Evolutionary conservation across 2,329 filamentous ascomycete species (phyloP).

Genomic region (Zymoseptoria passerinii): DNA sequence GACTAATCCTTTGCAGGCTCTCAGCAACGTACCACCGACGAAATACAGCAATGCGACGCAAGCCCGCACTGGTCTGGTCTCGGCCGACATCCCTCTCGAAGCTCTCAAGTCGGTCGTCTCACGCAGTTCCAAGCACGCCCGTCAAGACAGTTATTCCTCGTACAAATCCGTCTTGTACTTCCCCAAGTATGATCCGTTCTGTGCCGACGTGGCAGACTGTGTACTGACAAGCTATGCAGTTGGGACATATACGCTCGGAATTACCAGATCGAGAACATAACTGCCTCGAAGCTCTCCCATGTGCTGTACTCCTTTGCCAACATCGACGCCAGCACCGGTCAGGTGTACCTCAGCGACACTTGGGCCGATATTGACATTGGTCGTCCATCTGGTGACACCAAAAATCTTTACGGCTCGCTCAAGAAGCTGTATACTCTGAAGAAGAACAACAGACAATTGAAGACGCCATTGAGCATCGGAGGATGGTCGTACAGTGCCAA

Average conservation of each 20-base stretch:
- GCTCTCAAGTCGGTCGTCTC: neutral
- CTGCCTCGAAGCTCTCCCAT: conserved; percentile 72
- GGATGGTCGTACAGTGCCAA: conserved; percentile 75
- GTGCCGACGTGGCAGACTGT: too few species aligned
- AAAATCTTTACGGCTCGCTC: conserved; percentile 65
- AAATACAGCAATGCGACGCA: neutral
- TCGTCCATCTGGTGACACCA: conserved; percentile 54
- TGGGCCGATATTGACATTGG: conserved; percentile 61
- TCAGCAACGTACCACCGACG: neutral
- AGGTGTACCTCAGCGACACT: conserved; percentile 62
- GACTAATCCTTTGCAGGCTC: neutral
- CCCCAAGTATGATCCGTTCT: neutral
- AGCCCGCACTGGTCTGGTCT: neutral
- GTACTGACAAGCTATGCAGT: neutral
- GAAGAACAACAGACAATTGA: conserved; percentile 64
- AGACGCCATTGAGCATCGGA: conserved; percentile 71
- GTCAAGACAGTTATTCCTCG: neutral
- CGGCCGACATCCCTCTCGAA: neutral
- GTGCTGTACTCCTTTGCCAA: conserved; percentile 90
- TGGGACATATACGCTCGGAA: conserved; percentile 59
- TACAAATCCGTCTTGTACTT: neutral
- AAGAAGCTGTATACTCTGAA: conserved; percentile 70
- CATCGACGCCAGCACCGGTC: conserved; percentile 65
- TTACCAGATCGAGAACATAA: conserved; percentile 71
- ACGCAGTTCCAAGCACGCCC: neutral